Percentiles rank a stretch among this genome's conserved stretches.
Conservation (phyloP, 345 rosid genomes). For the Erucastrum elatum region DNA sequence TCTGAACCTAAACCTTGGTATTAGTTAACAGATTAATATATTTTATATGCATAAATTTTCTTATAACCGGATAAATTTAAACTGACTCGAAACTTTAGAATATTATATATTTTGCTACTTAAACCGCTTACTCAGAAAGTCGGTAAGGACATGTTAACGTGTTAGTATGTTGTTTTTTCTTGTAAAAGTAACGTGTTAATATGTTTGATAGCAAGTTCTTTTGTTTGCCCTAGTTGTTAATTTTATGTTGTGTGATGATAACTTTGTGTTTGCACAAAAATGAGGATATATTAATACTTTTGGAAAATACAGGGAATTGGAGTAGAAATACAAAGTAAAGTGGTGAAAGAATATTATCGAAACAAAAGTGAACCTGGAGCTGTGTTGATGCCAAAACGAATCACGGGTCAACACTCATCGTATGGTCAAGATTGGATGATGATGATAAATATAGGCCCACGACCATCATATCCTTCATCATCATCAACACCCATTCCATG, state of each 20-base stretch:
- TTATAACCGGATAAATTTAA: not conserved
- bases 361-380: slow-evolving; percentile 32
- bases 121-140: too few relatives aligned
- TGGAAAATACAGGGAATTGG: slow-evolving; percentile 42
- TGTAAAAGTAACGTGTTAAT: too few relatives aligned
- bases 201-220: not conserved
- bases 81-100: not conserved
- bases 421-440: slow-evolving; percentile 57
- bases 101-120: not conserved
- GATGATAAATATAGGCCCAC: slow-evolving; percentile 42
- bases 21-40: too few relatives aligned
- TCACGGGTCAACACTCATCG: slow-evolving; percentile 41
- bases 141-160: too few relatives aligned
- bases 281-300: not conserved
- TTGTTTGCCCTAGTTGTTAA: not conserved
- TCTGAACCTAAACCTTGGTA: too few relatives aligned
- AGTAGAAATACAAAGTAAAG: slow-evolving; percentile 32
- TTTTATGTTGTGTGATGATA: not conserved
- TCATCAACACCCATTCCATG: slow-evolving; percentile 12
- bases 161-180: too few relatives aligned
- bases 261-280: too few relatives aligned
- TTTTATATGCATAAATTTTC: too few relatives aligned
- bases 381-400: slow-evolving; percentile 42
- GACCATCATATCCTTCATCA: slow-evolving; percentile 28
- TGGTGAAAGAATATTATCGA: slow-evolving; percentile 45